Conservation (phyloP, 2,329 filamentous ascomycete genomes). For the Pseudodiploospora longispora region DNA sequence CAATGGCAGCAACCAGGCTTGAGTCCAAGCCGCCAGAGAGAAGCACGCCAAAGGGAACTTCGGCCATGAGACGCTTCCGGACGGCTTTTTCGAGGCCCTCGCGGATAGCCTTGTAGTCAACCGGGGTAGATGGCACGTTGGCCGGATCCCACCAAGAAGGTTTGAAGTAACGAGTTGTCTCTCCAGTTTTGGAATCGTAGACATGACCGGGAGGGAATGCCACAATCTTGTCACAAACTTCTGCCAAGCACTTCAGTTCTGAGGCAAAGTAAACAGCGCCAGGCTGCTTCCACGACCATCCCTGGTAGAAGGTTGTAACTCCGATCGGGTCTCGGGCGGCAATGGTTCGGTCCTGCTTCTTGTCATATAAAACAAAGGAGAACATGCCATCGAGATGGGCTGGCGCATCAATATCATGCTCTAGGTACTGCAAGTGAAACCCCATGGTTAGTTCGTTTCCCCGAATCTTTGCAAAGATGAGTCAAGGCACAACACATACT, state of each 20-base stretch:
- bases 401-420: conserved; percentile 85
- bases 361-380: conserved; percentile 97
- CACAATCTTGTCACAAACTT: conserved; percentile 91
- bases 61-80: conserved; percentile 94
- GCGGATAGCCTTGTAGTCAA: conserved; percentile 77
- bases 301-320: conserved; percentile 95
- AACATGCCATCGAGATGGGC: conserved; percentile 98
- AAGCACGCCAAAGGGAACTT: conserved; percentile 94
- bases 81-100: conserved; percentile 83
- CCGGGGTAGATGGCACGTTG: conserved; percentile 67
- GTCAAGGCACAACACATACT: conserved; percentile 43
- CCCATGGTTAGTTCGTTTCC: neutral
- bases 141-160: conserved; percentile 85
- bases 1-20: conserved; percentile 88
- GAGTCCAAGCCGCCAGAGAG: conserved; percentile 94
- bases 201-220: conserved; percentile 92
- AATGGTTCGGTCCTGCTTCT: conserved; percentile 83
- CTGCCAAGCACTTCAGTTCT: conserved; percentile 86
- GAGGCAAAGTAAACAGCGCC: conserved; percentile 91
- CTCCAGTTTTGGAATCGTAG: conserved; percentile 87
- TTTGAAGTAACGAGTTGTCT: conserved; percentile 80
- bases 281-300: conserved; percentile 75
- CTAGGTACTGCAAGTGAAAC: conserved; percentile 59
- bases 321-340: conserved; percentile 95
- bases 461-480: too few species aligned